phyloP scores from a whole-genome alignment of 177 flowering plant species.

The Vitis hybrid region DNA sequence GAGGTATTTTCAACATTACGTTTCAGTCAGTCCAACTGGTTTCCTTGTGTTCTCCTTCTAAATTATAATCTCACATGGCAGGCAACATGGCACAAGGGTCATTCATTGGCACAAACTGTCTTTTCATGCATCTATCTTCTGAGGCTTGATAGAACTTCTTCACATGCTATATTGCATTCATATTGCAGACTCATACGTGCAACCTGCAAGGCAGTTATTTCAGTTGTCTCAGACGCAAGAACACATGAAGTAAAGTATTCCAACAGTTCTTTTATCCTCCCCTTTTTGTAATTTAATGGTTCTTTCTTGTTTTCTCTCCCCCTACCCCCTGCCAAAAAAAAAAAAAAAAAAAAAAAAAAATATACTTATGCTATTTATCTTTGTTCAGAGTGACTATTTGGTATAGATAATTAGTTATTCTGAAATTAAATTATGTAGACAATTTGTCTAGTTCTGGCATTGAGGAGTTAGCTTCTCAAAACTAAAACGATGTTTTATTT shows the following conservation, averaged over 20 bases:
- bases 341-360: no score
- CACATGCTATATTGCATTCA: conserved; percentile 83
- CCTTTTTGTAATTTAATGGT: no score
- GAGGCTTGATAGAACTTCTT: conserved; percentile 78
- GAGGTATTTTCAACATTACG: conserved; percentile 54
- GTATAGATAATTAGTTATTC: no score
- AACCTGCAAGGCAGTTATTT: conserved; percentile 80
- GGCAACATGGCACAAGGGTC: conserved; percentile 99
- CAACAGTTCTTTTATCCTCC: conserved; percentile 24
- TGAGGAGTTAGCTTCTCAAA: no score
- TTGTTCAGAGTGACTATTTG: no score
- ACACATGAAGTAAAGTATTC: conserved; percentile 91
- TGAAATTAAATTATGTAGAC: no score
- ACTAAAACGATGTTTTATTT: no score
- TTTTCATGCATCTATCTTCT: conserved; percentile 90
- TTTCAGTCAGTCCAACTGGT: not conserved
- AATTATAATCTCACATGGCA: conserved; percentile 34
- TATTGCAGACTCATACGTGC: conserved; percentile 81
- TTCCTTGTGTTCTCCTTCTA: not conserved
- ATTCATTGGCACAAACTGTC: conserved; percentile 91
- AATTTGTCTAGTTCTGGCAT: no score
- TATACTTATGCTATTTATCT: no score
- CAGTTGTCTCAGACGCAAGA: conserved; percentile 85
- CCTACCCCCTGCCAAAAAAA: no score
- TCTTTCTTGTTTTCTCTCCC: no score